A percentile compares a stretch with the other conserved stretches of the same genome.
phyloP scores from a whole-genome alignment of 108 stramenopile genomes.

The Conticribra weissflogii region DNA sequence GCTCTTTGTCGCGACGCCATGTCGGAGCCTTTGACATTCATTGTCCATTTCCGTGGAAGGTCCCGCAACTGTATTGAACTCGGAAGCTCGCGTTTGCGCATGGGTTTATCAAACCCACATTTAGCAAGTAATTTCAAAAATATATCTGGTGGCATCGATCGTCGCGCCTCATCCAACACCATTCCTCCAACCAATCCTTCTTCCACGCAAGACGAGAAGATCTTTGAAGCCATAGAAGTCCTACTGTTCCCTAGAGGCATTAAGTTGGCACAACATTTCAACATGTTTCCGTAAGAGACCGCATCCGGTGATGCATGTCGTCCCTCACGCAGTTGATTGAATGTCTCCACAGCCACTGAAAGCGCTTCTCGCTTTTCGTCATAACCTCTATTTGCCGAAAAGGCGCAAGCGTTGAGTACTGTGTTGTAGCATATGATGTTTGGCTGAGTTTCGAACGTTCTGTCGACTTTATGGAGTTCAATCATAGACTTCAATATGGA shows the following conservation, averaged over 20 bases:
- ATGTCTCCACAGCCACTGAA: slow-evolving; percentile 57
- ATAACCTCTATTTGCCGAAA: slow-evolving; percentile 53
- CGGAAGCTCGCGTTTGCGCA: slow-evolving; percentile 16
- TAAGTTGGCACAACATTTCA: slow-evolving; percentile 67
- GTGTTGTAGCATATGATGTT: slow-evolving; percentile 65
- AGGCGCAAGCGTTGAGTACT: slow-evolving; percentile 74
- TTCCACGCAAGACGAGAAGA: slow-evolving; percentile 56
- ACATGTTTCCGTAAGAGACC: slow-evolving; percentile 67
- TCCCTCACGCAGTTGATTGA: slow-evolving; percentile 27
- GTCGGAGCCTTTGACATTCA: slow-evolving; percentile 26
- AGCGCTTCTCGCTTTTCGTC: slow-evolving; percentile 56
- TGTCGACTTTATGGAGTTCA: slow-evolving; percentile 41
- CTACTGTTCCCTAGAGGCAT: slow-evolving; percentile 56
- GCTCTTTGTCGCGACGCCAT: slow-evolving; percentile 22
- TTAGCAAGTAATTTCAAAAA: slow-evolving; percentile 34
- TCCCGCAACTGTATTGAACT: slow-evolving; percentile 41
- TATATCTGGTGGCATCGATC: slow-evolving; percentile 43
- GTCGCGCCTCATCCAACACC: slow-evolving; percentile 65
- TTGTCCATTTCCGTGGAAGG: slow-evolving; percentile 55
- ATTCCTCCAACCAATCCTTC: slow-evolving; percentile 67
- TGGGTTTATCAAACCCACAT: slow-evolving; percentile 26
- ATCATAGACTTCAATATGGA: slow-evolving; percentile 50
- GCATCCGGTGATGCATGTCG: slow-evolving; percentile 52
- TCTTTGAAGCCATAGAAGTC: slow-evolving; percentile 53
- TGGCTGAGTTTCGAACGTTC: slow-evolving; percentile 45